Percentiles rank a stretch among this genome's conserved stretches.
These are phyloP conservation scores for Colletotrichum simmondsii DNA, from an alignment of 2,329 filamentous ascomycete genomes.

Conservation along the genomic window DNA sequence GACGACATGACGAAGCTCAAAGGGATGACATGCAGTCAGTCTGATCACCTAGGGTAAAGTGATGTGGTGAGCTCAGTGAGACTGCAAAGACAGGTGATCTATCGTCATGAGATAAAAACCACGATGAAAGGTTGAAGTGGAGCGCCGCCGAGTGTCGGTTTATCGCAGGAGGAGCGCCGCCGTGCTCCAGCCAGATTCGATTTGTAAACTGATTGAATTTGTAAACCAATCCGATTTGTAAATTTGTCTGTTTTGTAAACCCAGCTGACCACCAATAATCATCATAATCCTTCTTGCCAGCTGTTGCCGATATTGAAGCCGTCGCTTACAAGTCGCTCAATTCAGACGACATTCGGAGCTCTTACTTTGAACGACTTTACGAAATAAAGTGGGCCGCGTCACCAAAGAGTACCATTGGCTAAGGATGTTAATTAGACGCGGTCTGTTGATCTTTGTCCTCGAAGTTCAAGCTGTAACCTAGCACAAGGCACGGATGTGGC, in stretches of 20 bases:
- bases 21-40: too few relatives aligned
- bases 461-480: background rate
- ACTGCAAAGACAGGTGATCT: background rate
- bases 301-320: constrained; percentile 7
- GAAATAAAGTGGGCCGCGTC: too few relatives aligned
- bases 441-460: background rate
- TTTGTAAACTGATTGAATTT: too few relatives aligned
- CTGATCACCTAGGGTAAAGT: background rate
- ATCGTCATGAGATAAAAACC: background rate
- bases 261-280: background rate
- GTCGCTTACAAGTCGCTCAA: background rate
- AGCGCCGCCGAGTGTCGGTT: background rate
- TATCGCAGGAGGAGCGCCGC: background rate
- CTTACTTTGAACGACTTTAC: too few relatives aligned
- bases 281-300: background rate
- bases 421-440: background rate
- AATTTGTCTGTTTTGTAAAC: background rate
- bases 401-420: background rate
- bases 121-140: background rate
- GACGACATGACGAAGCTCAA: background rate
- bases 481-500: background rate
- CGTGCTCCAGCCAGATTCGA: background rate
- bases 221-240: background rate
- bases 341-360: background rate
- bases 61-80: background rate